Base-by-base conservation (phyloP, 345 rosid genomes). In the Gossypioides kirkii region DNA sequence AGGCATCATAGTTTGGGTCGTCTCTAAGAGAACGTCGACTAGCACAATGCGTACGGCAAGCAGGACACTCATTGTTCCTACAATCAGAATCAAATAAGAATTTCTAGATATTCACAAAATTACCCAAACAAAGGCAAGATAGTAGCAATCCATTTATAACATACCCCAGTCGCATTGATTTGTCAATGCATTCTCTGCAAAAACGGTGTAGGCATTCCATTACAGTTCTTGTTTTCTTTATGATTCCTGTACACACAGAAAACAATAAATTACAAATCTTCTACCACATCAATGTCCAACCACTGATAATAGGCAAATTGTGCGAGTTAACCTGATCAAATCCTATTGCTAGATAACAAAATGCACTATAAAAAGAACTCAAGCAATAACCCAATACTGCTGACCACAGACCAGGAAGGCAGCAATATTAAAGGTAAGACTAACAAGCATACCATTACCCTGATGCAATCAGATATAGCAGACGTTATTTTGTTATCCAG, bases 61-160 rank as follows among this genome's bases (percentile, higher is more conserved):
- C 92, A 80, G 98, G 98, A 77, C 98, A 94, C 80, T 94, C 98
- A 64, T 90, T 92, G 77, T 94, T 94, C 87, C 98, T 94, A 86
- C 79, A 86, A 79, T 67, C 61, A 58, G 47, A 49, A 71, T 75
- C 5, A 61, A 26, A 25, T 46, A 56, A 56, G 41, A n/a, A 36
- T 50, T 52, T 55, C 71, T 25, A 68, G 58, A 61, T 45, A 49
- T 73, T 54, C 26, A 70, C 41, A 76, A 67, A 53, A 73, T 22
- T 70, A 36, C 69, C 71, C 67, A 58, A 75, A 10, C 45, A 38
- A 70, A 43, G 65, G 52, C n/a, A n/a, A 47, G 49, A 36, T 36
- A 32, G 20, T 36, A 53, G 42, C 61, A 32, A 53, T 58, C 41
- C 32, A 73, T 10, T 46, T 42, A 43, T 61, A 63, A 75, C 88